These are phyloP conservation scores for Coleophoma crateriformis DNA, from an alignment of 2,329 filamentous ascomycete species.

Conservation along the genomic window DNA sequence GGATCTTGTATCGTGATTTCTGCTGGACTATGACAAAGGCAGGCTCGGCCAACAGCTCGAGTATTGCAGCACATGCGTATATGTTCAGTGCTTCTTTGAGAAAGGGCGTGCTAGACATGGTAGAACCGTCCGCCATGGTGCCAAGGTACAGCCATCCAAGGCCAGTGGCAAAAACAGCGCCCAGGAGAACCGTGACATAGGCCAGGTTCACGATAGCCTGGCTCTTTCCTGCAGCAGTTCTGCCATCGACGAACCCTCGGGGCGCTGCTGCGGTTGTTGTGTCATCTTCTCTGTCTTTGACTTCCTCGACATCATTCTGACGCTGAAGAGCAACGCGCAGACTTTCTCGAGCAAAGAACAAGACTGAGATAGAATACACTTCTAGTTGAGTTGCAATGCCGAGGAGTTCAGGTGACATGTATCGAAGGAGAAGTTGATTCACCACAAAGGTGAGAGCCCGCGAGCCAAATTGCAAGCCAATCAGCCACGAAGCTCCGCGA, in stretches of 20 bases:
- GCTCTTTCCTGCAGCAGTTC: constrained; percentile 32
- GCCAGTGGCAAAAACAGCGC: constrained; percentile 54
- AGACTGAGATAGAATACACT: constrained; percentile 84
- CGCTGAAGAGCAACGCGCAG: constrained; percentile 87
- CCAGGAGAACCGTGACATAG: constrained; percentile 70
- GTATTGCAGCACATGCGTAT: constrained; percentile 50
- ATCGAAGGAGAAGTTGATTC: constrained; percentile 87
- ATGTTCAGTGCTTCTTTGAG: constrained; percentile 49
- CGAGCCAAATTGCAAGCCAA: constrained; percentile 82
- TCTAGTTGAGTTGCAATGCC: constrained; percentile 88
- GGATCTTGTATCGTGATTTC: constrained; percentile 70
- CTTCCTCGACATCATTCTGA: constrained; percentile 40
- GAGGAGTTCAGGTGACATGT: constrained; percentile 77
- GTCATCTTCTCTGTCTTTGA: constrained; percentile 7
- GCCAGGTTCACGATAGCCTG: constrained; percentile 87
- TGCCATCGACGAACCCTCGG: constrained; percentile 17
- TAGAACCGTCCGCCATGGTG: constrained; percentile 40
- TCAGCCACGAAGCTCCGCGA: constrained; percentile 76
- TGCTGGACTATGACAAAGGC: constrained; percentile 85
- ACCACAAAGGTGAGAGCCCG: constrained; percentile 83
- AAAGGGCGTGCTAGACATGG: constrained; percentile 52
- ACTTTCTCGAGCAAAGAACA: constrained; percentile 91
- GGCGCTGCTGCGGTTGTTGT: constrained; percentile 8
- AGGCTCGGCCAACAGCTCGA: constrained; percentile 83
- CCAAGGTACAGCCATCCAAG: constrained; percentile 65